Evolutionary conservation across 1,139 yeast species (phyloP), one percentile per base, ranked within the genome.

Genomic region (Hemisphaericaspora xylofermentans): DNA sequence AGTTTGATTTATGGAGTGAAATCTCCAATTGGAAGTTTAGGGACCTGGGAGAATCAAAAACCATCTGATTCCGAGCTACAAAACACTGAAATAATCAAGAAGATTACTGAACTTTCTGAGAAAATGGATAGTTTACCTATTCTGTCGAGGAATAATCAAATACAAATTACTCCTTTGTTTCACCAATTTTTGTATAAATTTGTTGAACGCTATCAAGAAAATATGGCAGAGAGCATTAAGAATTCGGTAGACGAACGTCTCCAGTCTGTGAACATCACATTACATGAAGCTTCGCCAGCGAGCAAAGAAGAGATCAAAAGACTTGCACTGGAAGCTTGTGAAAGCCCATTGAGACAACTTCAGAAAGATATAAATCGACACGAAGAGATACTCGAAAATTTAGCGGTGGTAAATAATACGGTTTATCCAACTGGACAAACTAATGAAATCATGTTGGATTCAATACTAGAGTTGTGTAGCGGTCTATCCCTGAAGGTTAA

Each of bases 121-220:
- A 31, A 15, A 12, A 13, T 36, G 6, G 18, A 33, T 19, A 17
- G 22, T n/a, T 12, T 24, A 10, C 75, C 74, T 0, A 62, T 68
- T 1, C 65, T 60, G 45, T 50, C 65, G 17, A 61, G 60, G 38
- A 53, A 70, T 44, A 56, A 58, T 13, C 65, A 64, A 42, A 56
- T 71, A n/a, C 73, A 66, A 44, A 64, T 66, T 37, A 43, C 61
- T 4, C 76, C 76, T 0, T 73, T 68, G 43, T 69, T 71, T 47
- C 71, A 66, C 36, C 61, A 62, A 39, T 69, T 62, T 46, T 54
- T 71, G 43, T 61, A 57, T 41, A 54, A 59, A 18, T 69, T 71
- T 40, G 50, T 71, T 26, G 73, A 67, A 17, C 60, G 58, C 34
- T 61, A 62, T 41, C 48, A 56, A 18, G 58, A 54, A 6, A 17